Conservation (phyloP, 441 rosid species). For the Croton setiger region DNA sequence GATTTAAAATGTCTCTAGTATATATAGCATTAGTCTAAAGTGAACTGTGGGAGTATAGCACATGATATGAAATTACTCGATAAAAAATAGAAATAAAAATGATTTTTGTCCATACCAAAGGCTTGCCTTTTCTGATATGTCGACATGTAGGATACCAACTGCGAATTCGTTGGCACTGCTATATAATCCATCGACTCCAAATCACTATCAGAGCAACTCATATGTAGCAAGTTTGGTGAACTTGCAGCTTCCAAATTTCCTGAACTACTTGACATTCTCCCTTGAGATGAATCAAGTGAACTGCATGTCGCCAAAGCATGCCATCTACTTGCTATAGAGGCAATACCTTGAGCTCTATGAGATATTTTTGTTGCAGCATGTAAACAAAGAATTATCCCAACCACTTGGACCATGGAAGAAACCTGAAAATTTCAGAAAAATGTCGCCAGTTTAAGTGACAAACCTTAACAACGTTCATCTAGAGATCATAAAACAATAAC, state of each 20-base stretch:
- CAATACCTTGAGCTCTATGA: conserved; percentile 79
- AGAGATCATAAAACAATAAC: conserved; percentile 5
- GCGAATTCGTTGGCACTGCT: conserved; percentile 58
- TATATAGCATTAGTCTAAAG: background rate
- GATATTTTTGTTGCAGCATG: conserved; percentile 93
- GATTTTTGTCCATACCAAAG: conserved; percentile 48
- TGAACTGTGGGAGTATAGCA: background rate
- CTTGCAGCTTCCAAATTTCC: conserved; percentile 44
- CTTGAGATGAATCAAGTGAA: conserved; percentile 43
- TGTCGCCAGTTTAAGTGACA: background rate
- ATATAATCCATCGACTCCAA: conserved; percentile 70
- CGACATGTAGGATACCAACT: conserved; percentile 61
- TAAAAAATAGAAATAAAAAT: conserved; percentile 1
- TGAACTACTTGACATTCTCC: conserved; percentile 44
- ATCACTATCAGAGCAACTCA: conserved; percentile 68
- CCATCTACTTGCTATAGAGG: conserved; percentile 78
- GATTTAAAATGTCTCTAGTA: background rate
- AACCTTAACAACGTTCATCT: background rate
- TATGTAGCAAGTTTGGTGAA: conserved; percentile 30
- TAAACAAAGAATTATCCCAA: conserved; percentile 76
- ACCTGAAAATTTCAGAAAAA: conserved; percentile 42
- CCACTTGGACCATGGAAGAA: conserved; percentile 78
- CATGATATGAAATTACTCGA: background rate
- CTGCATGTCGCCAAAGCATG: conserved; percentile 75
- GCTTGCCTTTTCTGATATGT: conserved; percentile 85